Evolutionary conservation across 805 yeast species (phyloP), one percentile per base, ranked within the genome.

Genomic region (Metschnikowia lunata): DNA sequence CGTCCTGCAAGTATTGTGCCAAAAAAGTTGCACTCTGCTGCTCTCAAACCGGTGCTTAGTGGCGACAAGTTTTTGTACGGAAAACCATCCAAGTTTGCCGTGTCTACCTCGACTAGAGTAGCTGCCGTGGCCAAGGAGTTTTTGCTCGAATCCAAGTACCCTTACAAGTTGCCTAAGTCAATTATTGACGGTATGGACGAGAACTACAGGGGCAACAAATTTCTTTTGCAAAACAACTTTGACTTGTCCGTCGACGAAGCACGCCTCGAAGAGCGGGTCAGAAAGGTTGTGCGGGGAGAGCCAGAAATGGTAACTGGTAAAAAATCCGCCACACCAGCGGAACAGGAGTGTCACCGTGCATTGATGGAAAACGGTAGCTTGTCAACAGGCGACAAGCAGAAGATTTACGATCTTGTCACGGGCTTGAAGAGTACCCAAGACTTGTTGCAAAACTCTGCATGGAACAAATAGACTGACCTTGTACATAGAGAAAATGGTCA

Each of bases 91-190:
- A 48, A 39, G 14, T 36, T 51, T 40, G 51, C 46, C 12, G 43
- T 47, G 11, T 36, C 42, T 34, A 50, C 72, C 30, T 48, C 62
- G 14, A 55, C 70, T 8, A 59, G 75, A 50, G 62, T 69, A 9
- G 70, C 74, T 2, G 66, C 74, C 36, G 62, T 71, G 38, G 59
- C 72, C 43, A 71, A 71, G 55, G 62, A 65, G 34, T 54, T 62
- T 28, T 62, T 71, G 49, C 46, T 66, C 39, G 58, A 58, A 36
- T 67, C 74, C 14, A 65, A 69, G 38, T 71, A 69, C 52, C 76
- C 76, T 5, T 71, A 61, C 57, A 54, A 55, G 46, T 55, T 71
- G 46, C 74, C 76, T 15, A 59, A 52, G 46, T 38, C 59, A 9
- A 53, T 70, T 33, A 58, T 71, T 33, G 63, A 64, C 27, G 38